Base-by-base conservation (phyloP, 2,329 filamentous ascomycete genomes). In the Coniochaeta sp. region DNA sequence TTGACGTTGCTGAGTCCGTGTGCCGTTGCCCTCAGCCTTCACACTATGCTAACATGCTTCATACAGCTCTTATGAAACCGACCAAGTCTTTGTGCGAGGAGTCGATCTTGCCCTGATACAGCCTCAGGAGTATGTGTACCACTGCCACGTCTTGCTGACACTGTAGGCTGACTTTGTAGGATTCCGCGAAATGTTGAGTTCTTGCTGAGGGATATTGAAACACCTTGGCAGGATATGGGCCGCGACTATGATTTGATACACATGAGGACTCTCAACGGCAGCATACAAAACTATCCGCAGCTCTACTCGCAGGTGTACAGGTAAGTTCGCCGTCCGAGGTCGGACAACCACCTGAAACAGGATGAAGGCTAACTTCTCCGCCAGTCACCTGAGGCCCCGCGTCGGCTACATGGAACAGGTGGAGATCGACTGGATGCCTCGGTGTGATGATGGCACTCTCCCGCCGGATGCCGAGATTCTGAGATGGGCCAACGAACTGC, bases 381-480 rank as follows among this genome's bases (percentile, higher is more conserved):
- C 14, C 57, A 90, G 86, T 50, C 88, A 95, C 63, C 76, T 96
- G 24, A 83, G 82, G 59, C 89, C 90, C 1, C 85, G 85, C 1
- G 77, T 73, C 35, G 92, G 91, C 51, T 80, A 78, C 63, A 77
- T 96, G 51, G 91, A 97, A 68, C 90, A 95, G 59, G 81, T 95
- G 47, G 92, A 97, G 65, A 86, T 97, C 51, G 90, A 97, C 67
- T 88, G 88, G 67, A 74, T 79, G 47, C 89, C 90, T 16, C 82
- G 82, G 49, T 87, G 83, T 62, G 85, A 90, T 56, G 82, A 88
- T 59, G 76, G 78, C 31, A 81, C 81, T 1, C 69, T 87, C 13
- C 75, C 79, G 10, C 57, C 68, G 4, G 70, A 81, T 32, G 82
- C 85, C 7, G 72, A 76, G 26, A 71, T 92, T 14, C 68, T 73